Evolutionary conservation across 352 stramenopile species (phyloP).

Genomic region (Phytophthora tubulina): DNA sequence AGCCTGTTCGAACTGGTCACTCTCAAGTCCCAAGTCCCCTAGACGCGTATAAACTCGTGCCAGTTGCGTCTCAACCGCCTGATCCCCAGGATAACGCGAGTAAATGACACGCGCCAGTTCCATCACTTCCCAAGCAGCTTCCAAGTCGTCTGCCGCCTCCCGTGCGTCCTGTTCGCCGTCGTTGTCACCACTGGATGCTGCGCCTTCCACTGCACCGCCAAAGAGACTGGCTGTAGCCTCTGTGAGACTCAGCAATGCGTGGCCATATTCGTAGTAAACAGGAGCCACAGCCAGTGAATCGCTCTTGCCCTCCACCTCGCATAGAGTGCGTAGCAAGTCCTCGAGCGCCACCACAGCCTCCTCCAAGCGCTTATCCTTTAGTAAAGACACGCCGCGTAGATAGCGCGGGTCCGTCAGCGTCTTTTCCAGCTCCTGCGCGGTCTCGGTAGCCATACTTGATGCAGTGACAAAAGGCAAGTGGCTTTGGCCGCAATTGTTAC

Average conservation of each 20-base stretch:
- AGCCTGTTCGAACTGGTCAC: constrained; percentile 82
- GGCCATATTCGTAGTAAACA: constrained; percentile 88
- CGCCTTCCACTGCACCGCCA: constrained; percentile 48
- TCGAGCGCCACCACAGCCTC: constrained; percentile 81
- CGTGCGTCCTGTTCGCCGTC: constrained; percentile 70
- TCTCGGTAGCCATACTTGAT: constrained; percentile 10
- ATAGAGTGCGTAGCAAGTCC: constrained; percentile 85
- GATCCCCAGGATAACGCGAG: constrained; percentile 71
- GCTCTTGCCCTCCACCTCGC: constrained; percentile 74
- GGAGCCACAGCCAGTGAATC: constrained; percentile 74
- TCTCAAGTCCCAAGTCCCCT: constrained; percentile 85
- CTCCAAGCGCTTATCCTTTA: constrained; percentile 86
- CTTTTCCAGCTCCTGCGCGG: constrained; percentile 50
- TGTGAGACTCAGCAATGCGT: constrained; percentile 77
- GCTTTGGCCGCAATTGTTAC: no score
- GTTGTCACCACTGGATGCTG: constrained; percentile 15
- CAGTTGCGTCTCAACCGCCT: constrained; percentile 80
- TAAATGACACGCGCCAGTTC: constrained; percentile 88
- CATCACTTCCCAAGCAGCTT: constrained; percentile 90
- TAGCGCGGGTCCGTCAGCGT: constrained; percentile 82
- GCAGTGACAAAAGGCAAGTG: no score
- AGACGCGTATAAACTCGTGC: constrained; percentile 83
- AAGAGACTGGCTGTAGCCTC: constrained; percentile 76
- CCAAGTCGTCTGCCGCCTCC: constrained; percentile 73
- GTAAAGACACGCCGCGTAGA: constrained; percentile 67